These are phyloP conservation scores for Trichoderma cornu-damae DNA, from an alignment of 2,329 filamentous ascomycete genomes.

Conservation along the genomic window DNA sequence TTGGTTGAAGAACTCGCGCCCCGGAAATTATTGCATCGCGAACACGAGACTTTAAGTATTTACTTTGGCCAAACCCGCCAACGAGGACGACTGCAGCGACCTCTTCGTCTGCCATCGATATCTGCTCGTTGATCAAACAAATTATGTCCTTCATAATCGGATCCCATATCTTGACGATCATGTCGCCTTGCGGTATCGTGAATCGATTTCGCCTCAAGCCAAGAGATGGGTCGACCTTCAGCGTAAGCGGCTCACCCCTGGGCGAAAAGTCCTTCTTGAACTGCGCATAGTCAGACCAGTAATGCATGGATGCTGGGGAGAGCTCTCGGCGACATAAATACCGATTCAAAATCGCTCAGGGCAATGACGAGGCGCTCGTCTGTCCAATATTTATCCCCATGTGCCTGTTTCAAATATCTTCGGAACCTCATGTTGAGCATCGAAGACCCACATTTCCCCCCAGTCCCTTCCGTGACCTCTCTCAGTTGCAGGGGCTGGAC, in stretches of 20 bases:
- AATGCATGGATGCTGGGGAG: slow-evolving; percentile 21
- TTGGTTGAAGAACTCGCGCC: slow-evolving; percentile 44
- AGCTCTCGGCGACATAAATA: slow-evolving; percentile 38
- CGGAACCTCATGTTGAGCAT: slow-evolving; percentile 46
- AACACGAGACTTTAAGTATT: slow-evolving; percentile 41
- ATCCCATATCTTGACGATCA: slow-evolving; percentile 52
- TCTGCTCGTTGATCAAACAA: slow-evolving; percentile 39
- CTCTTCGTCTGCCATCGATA: slow-evolving; percentile 33
- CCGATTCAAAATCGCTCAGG: slow-evolving; percentile 40
- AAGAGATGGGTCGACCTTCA: slow-evolving; percentile 34
- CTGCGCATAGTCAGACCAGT: slow-evolving; percentile 23
- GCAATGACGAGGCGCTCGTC: slow-evolving; percentile 39
- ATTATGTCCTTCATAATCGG: slow-evolving; percentile 41
- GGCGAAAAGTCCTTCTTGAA: slow-evolving; percentile 38
- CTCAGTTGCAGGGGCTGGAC: slow-evolving; percentile 41
- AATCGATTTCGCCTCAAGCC: slow-evolving; percentile 30
- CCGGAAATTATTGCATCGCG: slow-evolving; percentile 31
- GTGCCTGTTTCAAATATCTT: slow-evolving; percentile 39
- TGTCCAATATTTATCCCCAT: slow-evolving; percentile 41
- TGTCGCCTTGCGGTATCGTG: slow-evolving; percentile 49
- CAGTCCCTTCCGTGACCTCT: slow-evolving; percentile 46
- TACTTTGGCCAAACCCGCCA: slow-evolving; percentile 45
- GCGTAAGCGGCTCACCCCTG: slow-evolving; percentile 33
- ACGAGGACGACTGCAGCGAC: slow-evolving; percentile 42
- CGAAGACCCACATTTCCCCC: slow-evolving; percentile 46